Base-by-base conservation (phyloP, 2,329 filamentous ascomycete species). In the Hymenoscyphus occultus region DNA sequence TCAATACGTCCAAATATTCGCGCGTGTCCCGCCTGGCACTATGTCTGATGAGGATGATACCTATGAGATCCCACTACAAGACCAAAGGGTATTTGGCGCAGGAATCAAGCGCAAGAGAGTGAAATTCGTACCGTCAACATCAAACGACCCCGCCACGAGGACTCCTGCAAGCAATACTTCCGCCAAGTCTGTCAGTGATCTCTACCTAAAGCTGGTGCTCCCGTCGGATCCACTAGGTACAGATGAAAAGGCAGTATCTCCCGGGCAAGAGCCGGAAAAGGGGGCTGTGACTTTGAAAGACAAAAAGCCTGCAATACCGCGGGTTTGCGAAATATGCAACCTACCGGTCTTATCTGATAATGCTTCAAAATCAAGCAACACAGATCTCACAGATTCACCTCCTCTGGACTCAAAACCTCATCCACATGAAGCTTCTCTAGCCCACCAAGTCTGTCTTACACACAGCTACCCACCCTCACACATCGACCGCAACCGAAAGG, bases 401-500 rank as follows among this genome's bases (percentile, higher is more conserved):
- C 22, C n/a, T 10, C 14, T 19, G 10, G 42, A 56, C 45, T 19
- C 71, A 14, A 51, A 3, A 76, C 75, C 70, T 62, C 67, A 61
- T 67, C 74, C 60, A 39, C 90, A 90, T 74, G 84, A 86, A 71
- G 80, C 83, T 32, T 88, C 84, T 39, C 81, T 91, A 63, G 86
- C 87, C 6, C 91, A 93, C 73, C 90, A 93, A 78, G 83, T 90
- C 45, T 87, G 84, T 67, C 79, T 92, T 1, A 76, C 81, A 3
- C 89, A 92, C 73, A 89, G 88, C 0, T 86, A 90, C 65, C 89
- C 89, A 6, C 90, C 90, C 0, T 92, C 90, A 0, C 83, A 88
- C 14, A 79, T 93, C 22, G 88, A 92, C 75, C 83, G 90, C 40
- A 84, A 81, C 4, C 83, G 90, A 57, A 90, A 91, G 81, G 90